Evolutionary conservation across 176 grass and related monocot genomes (phyloP), one percentile per base, ranked within the genome.

Genomic region (Stipa capillata): DNA sequence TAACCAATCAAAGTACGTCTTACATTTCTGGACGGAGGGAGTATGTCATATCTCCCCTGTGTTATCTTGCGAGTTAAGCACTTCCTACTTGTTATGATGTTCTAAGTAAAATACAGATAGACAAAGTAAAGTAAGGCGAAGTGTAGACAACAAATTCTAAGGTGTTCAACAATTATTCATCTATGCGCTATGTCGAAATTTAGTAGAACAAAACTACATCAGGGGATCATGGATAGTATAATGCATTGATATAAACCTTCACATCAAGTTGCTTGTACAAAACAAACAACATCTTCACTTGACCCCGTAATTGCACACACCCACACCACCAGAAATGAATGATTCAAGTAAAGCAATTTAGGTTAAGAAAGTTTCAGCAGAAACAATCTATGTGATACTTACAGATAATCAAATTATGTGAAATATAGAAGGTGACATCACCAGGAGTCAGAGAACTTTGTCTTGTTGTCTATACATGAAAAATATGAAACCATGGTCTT

Each of bases 101-200:
- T 83, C 39, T 33, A 57, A 72, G 51, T 79, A 72, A 72, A 79
- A 24, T 73, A 21, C 12, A 28, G 17, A 56, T 71, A 35, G 18
- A 48, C 9, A 2, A 39, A 72, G 39, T 28, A 73, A n/a, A 23
- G 23, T 40, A 54, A 14, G 3, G 1, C 2, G 35, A 39, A 17
- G 31, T 31, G 32, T 18, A 61, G 27, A 8, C 31, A 49, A 56
- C 4, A 48, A 51, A 24, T 3, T 76, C 36, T 63, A 45, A 28
- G 21, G n/a, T 60, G 2, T 43, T 6, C 24, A 58, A 36, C 7
- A 62, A 20, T 43, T 42, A 57, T 49, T 37, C n/a, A 69, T 53
- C 2, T 80, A 51, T 24, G 17, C 68, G 21, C 72, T n/a, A 69
- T 14, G 21, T 48, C 16, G 32, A 8, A 50, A 33, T 55, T 39